Evolutionary conservation across 768 basidiomycete genomes (phyloP).

Genomic region (Mycena rosella): DNA sequence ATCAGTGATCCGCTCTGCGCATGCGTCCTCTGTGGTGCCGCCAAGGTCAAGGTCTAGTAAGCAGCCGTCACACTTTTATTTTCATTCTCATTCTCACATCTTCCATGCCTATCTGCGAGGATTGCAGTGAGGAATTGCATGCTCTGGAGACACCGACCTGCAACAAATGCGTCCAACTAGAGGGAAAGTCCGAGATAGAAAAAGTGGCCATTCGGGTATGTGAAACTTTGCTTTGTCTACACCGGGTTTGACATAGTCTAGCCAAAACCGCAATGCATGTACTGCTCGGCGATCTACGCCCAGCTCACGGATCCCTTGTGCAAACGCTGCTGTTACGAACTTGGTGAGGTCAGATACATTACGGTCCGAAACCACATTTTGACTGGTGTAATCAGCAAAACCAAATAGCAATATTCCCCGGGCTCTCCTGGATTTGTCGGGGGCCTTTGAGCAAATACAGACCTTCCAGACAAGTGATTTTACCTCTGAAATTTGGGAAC

Average conservation of each 20-base stretch:
- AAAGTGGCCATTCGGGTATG: slow-evolving; percentile 11
- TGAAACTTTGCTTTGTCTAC: background rate
- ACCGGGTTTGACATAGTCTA: background rate
- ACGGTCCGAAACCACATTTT: background rate
- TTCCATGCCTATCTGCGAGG: slow-evolving; percentile 19
- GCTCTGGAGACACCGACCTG: background rate
- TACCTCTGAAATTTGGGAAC: slow-evolving; percentile 23
- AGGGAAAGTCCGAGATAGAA: slow-evolving; percentile 6
- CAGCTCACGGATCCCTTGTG: slow-evolving; percentile 13
- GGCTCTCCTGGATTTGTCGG: background rate
- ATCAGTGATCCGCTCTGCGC: no score
- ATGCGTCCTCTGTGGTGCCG: no score
- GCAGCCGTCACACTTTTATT: slow-evolving; percentile 19
- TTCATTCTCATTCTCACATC: background rate
- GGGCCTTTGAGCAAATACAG: slow-evolving; percentile 8
- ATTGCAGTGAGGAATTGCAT: slow-evolving; percentile 13
- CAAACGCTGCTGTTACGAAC: background rate
- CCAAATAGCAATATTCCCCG: slow-evolving; percentile 14
- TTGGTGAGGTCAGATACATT: background rate
- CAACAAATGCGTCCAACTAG: slow-evolving; percentile 2
- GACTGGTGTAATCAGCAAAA: background rate
- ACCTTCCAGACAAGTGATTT: slow-evolving; percentile 28
- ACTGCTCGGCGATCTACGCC: background rate
- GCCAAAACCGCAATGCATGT: slow-evolving; percentile 6
- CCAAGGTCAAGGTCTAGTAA: slow-evolving; percentile 33